Conservation (phyloP, 2,329 filamentous ascomycete genomes). For the Xylariaceae sp. region DNA sequence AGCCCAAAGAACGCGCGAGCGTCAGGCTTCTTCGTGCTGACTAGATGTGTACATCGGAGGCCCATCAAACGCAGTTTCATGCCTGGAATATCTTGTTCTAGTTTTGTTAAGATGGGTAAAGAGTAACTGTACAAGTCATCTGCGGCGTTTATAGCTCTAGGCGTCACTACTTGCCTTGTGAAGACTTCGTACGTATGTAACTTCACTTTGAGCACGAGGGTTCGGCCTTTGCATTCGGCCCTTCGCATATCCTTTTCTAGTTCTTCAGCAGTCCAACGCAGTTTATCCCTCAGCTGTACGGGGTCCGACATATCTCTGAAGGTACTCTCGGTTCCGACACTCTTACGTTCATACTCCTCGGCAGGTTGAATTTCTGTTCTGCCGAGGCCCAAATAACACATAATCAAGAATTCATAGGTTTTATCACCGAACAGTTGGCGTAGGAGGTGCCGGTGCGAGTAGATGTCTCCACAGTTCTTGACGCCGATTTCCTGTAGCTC, state of each 20-base stretch:
- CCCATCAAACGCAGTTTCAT: constrained; percentile 87
- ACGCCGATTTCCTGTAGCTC: constrained; percentile 87
- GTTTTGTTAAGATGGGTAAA: constrained; percentile 78
- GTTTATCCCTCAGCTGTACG: constrained; percentile 70
- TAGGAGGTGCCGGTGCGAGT: constrained; percentile 72
- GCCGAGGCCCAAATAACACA: constrained; percentile 83
- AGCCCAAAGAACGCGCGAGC: constrained; percentile 79
- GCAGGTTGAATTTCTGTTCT: constrained; percentile 83
- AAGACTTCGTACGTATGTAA: constrained; percentile 91
- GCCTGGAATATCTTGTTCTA: constrained; percentile 80
- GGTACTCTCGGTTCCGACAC: constrained; percentile 90
- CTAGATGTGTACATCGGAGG: constrained; percentile 81
- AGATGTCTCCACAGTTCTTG: constrained; percentile 87
- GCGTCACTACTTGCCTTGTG: constrained; percentile 76
- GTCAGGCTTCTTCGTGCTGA: constrained; percentile 81
- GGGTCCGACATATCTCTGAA: constrained; percentile 79
- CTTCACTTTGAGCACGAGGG: constrained; percentile 89
- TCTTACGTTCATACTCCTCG: constrained; percentile 89
- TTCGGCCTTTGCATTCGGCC: constrained; percentile 86
- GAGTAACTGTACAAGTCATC: constrained; percentile 84
- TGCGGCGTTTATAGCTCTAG: constrained; percentile 70
- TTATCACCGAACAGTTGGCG: constrained; percentile 87
- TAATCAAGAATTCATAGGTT: constrained; percentile 81
- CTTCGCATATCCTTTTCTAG: constrained; percentile 81
- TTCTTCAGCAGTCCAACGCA: constrained; percentile 80